Conservation (phyloP, 768 basidiomycete species). For the Termitomyces sp. region DNA sequence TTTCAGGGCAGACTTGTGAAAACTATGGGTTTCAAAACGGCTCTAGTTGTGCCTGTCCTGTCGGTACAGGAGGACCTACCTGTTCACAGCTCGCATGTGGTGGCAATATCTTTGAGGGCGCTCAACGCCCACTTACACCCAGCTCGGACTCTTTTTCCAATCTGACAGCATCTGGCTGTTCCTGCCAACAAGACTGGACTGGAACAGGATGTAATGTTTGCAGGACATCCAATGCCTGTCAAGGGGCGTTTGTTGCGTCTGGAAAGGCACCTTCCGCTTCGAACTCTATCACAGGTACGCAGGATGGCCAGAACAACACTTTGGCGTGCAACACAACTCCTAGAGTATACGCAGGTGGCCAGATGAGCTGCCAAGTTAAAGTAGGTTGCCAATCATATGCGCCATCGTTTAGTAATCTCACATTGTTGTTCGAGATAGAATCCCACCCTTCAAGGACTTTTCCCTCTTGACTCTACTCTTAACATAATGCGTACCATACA, state of each 20-base stretch:
- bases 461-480: conserved; percentile 62
- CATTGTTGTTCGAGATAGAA: conserved; percentile 41
- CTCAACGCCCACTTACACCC: conserved; percentile 45
- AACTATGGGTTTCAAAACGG: conserved; percentile 62
- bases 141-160: conserved; percentile 47
- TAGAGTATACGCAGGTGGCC: conserved; percentile 68
- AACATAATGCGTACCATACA: conserved; percentile 77
- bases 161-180: conserved; percentile 59
- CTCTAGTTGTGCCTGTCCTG: conserved; percentile 67
- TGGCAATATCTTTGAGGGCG: conserved; percentile 74
- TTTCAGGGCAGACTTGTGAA: conserved; percentile 46
- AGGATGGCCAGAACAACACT: conserved; percentile 48
- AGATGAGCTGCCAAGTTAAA: conserved; percentile 80
- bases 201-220: conserved; percentile 84
- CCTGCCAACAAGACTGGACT: conserved; percentile 70
- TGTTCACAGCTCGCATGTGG: conserved; percentile 74
- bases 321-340: conserved; percentile 68
- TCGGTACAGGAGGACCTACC: conserved; percentile 69
- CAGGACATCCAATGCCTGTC: conserved; percentile 58
- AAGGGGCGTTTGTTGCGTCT: conserved; percentile 47
- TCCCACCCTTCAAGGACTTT: conserved; percentile 75
- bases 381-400: conserved; percentile 40
- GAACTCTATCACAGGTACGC: conserved; percentile 18
- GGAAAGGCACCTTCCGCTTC: conserved; percentile 26
- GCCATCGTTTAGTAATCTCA: background rate